phyloP scores from a whole-genome alignment of 2,329 filamentous ascomycete genomes.

The Didymella keratinophila region DNA sequence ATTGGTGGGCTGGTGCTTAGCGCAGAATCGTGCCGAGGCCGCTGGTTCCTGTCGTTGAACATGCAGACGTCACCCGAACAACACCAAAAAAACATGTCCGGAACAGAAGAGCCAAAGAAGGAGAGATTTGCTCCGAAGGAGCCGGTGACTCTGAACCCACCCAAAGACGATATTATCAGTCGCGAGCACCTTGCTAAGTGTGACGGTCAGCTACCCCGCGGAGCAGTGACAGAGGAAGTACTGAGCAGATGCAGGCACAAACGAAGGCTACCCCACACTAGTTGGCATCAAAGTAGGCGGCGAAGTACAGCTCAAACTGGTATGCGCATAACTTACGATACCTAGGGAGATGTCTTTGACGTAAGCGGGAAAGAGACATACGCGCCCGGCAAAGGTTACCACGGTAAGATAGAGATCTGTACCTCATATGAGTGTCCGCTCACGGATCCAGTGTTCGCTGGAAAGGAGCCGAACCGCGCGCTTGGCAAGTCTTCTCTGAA shows the following conservation, averaged over 20 bases:
- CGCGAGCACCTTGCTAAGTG: slow-evolving; percentile 79
- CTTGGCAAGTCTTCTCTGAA: slow-evolving; percentile 88
- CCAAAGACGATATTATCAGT: slow-evolving; percentile 88
- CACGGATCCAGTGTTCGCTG: slow-evolving; percentile 77
- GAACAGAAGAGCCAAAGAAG: slow-evolving; percentile 46
- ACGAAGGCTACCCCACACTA: slow-evolving; percentile 67
- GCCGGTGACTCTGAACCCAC: slow-evolving; percentile 77
- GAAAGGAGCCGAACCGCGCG: slow-evolving; percentile 93
- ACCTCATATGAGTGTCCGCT: slow-evolving; percentile 2
- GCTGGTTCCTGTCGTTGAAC: slow-evolving; percentile 2
- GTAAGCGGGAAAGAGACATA: slow-evolving; percentile 91
- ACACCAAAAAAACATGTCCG: slow-evolving; percentile 36
- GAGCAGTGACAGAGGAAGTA: background rate
- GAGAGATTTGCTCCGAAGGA: slow-evolving; percentile 79
- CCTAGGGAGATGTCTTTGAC: slow-evolving; percentile 89
- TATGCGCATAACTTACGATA: slow-evolving; percentile 14
- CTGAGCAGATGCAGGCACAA: slow-evolving; percentile 60
- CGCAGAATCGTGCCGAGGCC: slow-evolving; percentile 12
- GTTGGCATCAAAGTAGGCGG: slow-evolving; percentile 64
- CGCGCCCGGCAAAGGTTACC: slow-evolving; percentile 80
- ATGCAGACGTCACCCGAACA: slow-evolving; percentile 14
- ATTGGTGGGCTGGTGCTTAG: slow-evolving; percentile 5
- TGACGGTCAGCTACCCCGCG: slow-evolving; percentile 69
- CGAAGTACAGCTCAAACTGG: too few relatives aligned
- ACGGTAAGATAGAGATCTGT: slow-evolving; percentile 67